These are phyloP conservation scores for Cephalotrichum gorgonifer DNA, from an alignment of 2,329 filamentous ascomycete species.

Conservation along the genomic window DNA sequence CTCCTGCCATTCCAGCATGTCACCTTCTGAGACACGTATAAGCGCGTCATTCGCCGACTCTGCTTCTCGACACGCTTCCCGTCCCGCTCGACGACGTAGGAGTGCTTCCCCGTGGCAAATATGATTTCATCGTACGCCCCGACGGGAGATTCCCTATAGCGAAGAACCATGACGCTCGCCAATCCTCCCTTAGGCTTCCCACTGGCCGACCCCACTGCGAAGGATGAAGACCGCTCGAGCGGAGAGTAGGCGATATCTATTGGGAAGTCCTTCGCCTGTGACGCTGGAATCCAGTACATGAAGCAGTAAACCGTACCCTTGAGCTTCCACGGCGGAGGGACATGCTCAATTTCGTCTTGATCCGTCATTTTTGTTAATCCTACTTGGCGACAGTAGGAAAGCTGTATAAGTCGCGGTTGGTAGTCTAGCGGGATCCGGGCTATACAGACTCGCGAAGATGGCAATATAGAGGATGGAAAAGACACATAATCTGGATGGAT, in stretches of 20 bases:
- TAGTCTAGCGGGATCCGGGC: no score
- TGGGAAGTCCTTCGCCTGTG: neutral
- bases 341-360: neutral
- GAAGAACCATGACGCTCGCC: slow-evolving; percentile 37
- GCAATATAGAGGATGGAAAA: no score
- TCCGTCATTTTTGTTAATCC: neutral
- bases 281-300: neutral
- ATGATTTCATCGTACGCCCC: slow-evolving; percentile 44
- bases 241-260: slow-evolving; percentile 13
- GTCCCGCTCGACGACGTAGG: slow-evolving; percentile 24
- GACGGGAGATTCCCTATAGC: slow-evolving; percentile 38
- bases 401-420: no score
- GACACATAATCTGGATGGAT: no score
- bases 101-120: slow-evolving; percentile 34
- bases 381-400: no score
- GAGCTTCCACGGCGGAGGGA: neutral
- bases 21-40: slow-evolving; percentile 42
- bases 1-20: slow-evolving; percentile 42
- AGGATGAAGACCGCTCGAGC: slow-evolving; percentile 31
- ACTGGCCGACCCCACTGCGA: slow-evolving; percentile 18
- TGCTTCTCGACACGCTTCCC: slow-evolving; percentile 20
- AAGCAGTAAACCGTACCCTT: neutral
- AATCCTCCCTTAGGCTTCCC: slow-evolving; percentile 32
- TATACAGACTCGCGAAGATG: no score
- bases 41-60: slow-evolving; percentile 35